Evolutionary conservation across 306 rosid species (phyloP), one percentile per base, ranked within the genome.

Genomic region (Quercus cerris): DNA sequence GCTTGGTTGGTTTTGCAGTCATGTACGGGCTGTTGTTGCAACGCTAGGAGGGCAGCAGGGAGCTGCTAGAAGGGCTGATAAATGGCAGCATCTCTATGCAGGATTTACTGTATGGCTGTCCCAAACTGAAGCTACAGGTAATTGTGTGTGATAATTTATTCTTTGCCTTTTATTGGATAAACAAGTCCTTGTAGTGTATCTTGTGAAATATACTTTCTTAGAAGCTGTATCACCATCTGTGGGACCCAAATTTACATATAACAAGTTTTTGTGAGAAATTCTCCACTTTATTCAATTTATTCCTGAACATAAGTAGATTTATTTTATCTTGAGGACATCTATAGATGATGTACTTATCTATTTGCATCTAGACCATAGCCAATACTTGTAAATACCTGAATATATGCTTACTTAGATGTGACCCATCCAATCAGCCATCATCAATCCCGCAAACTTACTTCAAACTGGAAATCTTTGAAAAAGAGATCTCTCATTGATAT

Each of bases 41-140:
- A 95, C 98, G 54, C 56, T 95, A 88, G 98, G 97, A 77, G 93
- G 93, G 77, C 82, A 76, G 83, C 89, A 83, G 0, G 94, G 98
- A 77, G 91, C 88, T 74, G 89, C 97, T 68, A 55, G 84, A 82
- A 91, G 86, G 61, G 79, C 87, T 72, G 88, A 87, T 83, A 87
- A 87, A 66, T 95, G 99, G 97, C 84, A 19, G 79, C 97, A 95
- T 89, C 97, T 95, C 55, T 81, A 87, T 82, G 93, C 97, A 2
- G 98, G 99, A 71, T 95, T 93, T 85, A 93, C 94, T 23, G 81
- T 93, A 77, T 95, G 97, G 97, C 81, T 95, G 84, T 95, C 97
- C 30, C 90, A 86, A 70, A 95, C 98, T n/a, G 90, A 91, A 79
- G 92, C 98, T 66, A 35, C 55, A 67, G 97, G 98, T 91, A 74